A percentile compares a stretch with the other conserved stretches of the same genome.
These are phyloP conservation scores for Wallacemonas sp. DNA, from an alignment of 208 protist species.

Conservation along the genomic window DNA sequence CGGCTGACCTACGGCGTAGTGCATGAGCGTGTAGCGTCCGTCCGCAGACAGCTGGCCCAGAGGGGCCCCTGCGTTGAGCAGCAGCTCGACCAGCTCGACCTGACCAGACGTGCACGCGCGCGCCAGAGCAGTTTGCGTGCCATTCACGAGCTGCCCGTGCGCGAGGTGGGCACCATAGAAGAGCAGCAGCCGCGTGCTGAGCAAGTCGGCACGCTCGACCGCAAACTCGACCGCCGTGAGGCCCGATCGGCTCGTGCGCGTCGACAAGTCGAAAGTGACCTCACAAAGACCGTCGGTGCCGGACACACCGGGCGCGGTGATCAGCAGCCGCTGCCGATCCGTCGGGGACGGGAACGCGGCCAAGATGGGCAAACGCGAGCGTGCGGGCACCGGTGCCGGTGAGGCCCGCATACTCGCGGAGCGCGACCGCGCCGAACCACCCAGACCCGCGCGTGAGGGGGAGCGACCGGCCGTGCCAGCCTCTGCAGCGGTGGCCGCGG, in stretches of 20 bases:
- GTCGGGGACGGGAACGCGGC: background rate
- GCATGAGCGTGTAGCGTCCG: conserved; percentile 85
- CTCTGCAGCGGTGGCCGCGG: background rate
- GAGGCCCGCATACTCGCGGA: background rate
- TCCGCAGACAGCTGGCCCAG: conserved; percentile 64
- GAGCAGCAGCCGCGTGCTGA: conserved; percentile 47
- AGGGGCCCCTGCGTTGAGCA: conserved; percentile 63
- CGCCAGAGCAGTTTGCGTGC: conserved; percentile 61
- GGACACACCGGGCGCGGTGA: background rate
- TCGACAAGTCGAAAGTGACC: conserved; percentile 36
- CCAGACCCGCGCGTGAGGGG: conserved; percentile 1
- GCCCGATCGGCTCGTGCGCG: conserved; percentile 22
- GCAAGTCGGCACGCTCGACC: conserved; percentile 37
- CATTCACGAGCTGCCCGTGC: conserved; percentile 43
- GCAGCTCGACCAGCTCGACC: conserved; percentile 48
- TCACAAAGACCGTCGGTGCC: background rate
- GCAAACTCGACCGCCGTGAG: conserved; percentile 46
- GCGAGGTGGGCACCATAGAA: conserved; percentile 53
- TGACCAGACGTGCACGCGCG: conserved; percentile 62
- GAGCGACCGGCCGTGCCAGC: background rate
- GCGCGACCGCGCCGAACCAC: background rate
- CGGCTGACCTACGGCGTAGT: conserved; percentile 80
- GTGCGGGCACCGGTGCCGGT: background rate
- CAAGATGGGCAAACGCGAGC: background rate
- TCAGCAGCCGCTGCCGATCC: conserved; percentile 7